Evolutionary conservation across 2,329 filamentous ascomycete genomes (phyloP).

Genomic region (Pseudogymnoascus sp.): DNA sequence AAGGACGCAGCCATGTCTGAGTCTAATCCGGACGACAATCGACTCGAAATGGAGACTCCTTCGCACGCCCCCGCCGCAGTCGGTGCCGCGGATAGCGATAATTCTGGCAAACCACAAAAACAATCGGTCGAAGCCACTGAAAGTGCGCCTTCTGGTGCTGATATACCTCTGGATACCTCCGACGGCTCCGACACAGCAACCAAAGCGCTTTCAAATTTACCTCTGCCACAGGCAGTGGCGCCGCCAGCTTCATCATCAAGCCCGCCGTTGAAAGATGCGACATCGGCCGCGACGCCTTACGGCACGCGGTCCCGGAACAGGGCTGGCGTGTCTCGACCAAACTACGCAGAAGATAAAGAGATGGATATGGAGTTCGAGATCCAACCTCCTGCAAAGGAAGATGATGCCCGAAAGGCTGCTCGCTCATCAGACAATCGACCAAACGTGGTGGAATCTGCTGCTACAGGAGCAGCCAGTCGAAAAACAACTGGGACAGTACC

Average conservation of each 20-base stretch:
- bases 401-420: conserved; percentile 48
- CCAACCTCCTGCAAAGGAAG: conserved; percentile 45
- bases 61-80: not conserved
- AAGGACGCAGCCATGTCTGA: not conserved
- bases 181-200: not conserved
- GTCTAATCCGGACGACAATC: not conserved
- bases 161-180: not conserved
- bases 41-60: not conserved
- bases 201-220: not conserved
- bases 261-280: not conserved
- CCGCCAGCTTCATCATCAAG: not conserved
- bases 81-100: not conserved
- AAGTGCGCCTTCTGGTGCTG: not conserved
- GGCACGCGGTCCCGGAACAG: conserved; percentile 92
- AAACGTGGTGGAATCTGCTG: conserved; percentile 14
- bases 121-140: not conserved
- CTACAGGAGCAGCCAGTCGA: conserved; percentile 27
- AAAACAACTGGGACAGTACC: conserved; percentile 28
- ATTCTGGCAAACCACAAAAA: not conserved
- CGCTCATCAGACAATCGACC: conserved; percentile 28
- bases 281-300: conserved; percentile 38
- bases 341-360: conserved; percentile 93
- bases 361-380: conserved; percentile 83
- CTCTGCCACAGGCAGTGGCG: not conserved
- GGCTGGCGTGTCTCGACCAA: conserved; percentile 68